These are phyloP conservation scores for Xylaria sp. DNA, from an alignment of 2,329 filamentous ascomycete species.

Conservation along the genomic window DNA sequence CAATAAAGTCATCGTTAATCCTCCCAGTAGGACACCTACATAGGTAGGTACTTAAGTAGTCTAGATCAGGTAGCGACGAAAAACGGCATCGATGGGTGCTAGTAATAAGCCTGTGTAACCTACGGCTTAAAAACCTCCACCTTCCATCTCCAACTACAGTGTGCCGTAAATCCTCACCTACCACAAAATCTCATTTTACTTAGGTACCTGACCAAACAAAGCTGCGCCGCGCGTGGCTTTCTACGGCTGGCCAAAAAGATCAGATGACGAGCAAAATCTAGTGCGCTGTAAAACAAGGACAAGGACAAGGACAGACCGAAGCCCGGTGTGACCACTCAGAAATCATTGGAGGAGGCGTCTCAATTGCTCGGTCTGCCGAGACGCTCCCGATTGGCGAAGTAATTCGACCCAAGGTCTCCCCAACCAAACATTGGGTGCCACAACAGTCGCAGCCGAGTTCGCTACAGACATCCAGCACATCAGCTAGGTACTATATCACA, in stretches of 20 bases:
- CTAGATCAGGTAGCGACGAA: too few species aligned
- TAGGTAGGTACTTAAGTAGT: too few species aligned
- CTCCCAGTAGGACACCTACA: too few species aligned
- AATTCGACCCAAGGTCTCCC: not conserved
- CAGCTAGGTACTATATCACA: not conserved
- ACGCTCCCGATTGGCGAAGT: slow-evolving; percentile 29
- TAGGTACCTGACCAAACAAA: not conserved
- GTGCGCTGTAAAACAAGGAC: not conserved
- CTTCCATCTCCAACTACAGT: not conserved
- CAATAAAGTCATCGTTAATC: too few species aligned
- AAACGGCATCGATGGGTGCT: not conserved
- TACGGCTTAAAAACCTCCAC: not conserved
- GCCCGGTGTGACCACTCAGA: slow-evolving; percentile 12
- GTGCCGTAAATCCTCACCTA: not conserved
- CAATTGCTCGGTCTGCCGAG: slow-evolving; percentile 16
- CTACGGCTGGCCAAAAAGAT: not conserved
- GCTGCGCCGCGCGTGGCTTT: not conserved
- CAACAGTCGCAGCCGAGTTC: slow-evolving; percentile 25
- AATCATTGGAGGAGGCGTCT: slow-evolving; percentile 19
- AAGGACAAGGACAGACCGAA: not conserved
- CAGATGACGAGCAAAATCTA: slow-evolving; percentile 26
- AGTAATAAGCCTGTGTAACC: not conserved
- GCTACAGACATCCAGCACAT: slow-evolving; percentile 5
- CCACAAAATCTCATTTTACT: slow-evolving; percentile 1
- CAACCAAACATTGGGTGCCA: slow-evolving; percentile 4